Conservation (phyloP, 2,329 filamentous ascomycete species). For the Fusarium pseudograminearum region DNA sequence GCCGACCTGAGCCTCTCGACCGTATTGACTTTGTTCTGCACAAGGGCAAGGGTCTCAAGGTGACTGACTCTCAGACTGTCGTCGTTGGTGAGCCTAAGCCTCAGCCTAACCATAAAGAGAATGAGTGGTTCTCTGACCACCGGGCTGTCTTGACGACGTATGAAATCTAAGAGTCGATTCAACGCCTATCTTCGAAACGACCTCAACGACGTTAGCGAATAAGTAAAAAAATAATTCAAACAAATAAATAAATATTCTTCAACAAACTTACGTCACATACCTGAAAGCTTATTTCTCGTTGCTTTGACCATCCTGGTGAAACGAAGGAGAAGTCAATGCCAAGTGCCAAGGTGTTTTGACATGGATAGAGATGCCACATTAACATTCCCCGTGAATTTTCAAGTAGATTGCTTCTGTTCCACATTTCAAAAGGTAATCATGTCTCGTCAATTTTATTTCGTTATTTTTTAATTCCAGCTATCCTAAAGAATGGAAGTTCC, state of each 20-base stretch:
- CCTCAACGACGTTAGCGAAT: conserved; percentile 18
- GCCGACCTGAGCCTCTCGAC: conserved; percentile 57
- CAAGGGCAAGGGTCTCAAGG: conserved; percentile 51
- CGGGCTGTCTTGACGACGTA: conserved; percentile 52
- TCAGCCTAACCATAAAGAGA: conserved; percentile 52
- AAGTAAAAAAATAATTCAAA: conserved; percentile 10
- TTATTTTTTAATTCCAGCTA: conserved; percentile 4
- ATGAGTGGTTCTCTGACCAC: conserved; percentile 59
- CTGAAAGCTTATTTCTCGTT: not conserved
- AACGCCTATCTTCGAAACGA: not conserved
- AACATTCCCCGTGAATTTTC: not conserved
- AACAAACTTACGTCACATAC: not conserved
- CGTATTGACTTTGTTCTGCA: conserved; percentile 59
- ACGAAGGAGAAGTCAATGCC: not conserved
- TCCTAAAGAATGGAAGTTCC: conserved; percentile 9
- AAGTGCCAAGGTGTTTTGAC: not conserved
- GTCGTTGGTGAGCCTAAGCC: conserved; percentile 53
- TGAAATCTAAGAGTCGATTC: conserved; percentile 26
- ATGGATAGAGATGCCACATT: not conserved
- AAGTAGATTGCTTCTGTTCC: not conserved
- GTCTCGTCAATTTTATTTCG: conserved; percentile 9
- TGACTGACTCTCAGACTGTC: conserved; percentile 48
- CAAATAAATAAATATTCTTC: not conserved
- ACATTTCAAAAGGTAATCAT: not conserved
- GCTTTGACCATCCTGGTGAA: not conserved